phyloP scores from a whole-genome alignment of 306 rosid genomes.

The Hippophae tibetana region DNA sequence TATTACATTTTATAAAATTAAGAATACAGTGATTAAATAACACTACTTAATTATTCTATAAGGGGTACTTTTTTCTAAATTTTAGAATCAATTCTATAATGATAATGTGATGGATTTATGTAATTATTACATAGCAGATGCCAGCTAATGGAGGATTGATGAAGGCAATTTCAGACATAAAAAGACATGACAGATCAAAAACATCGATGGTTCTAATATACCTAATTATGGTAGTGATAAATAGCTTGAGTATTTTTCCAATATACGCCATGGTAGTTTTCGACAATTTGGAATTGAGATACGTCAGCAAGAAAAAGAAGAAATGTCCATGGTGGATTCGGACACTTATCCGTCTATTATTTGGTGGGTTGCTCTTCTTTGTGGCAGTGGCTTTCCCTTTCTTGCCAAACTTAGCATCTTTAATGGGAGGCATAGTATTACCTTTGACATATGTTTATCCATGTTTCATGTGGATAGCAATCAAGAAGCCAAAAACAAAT shows the following conservation, averaged over 20 bases:
- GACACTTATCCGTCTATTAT: conserved; percentile 25
- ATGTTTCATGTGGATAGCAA: conserved; percentile 64
- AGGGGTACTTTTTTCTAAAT: not conserved
- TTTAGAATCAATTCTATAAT: not conserved
- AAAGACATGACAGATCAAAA: conserved; percentile 27
- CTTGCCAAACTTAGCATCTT: conserved; percentile 33
- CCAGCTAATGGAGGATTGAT: conserved; percentile 24
- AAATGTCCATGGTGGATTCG: conserved; percentile 30
- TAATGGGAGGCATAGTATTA: conserved; percentile 47
- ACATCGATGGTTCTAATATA: conserved; percentile 33
- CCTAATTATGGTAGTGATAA: conserved; percentile 20
- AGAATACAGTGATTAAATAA: not conserved
- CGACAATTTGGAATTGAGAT: conserved; percentile 46
- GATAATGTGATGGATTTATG: not conserved
- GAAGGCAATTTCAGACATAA: conserved; percentile 30
- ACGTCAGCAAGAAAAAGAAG: conserved; percentile 33
- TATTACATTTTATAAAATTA: not conserved
- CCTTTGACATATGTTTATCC: conserved; percentile 65
- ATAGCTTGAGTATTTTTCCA: conserved; percentile 46
- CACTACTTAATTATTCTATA: not conserved
- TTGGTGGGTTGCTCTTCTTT: conserved; percentile 45
- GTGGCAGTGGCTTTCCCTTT: conserved; percentile 53
- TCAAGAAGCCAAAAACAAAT: conserved; percentile 38
- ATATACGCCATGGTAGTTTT: conserved; percentile 48
- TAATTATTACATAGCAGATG: conserved; percentile 26